phyloP scores from a whole-genome alignment of 768 basidiomycete species.

The Nidularia pulvinata region DNA sequence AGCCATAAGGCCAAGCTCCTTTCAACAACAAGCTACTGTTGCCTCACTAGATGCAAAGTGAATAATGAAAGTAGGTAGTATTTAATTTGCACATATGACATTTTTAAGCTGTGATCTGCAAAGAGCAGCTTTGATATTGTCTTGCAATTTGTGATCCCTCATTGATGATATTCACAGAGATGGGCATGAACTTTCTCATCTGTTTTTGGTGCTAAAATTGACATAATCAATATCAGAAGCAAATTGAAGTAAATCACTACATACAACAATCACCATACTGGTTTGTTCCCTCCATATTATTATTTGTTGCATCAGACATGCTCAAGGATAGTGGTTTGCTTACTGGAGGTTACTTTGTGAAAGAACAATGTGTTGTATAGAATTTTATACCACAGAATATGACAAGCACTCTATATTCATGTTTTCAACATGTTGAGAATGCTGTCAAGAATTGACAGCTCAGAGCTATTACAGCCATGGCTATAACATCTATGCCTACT shows the following conservation, averaged over 20 bases:
- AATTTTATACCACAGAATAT: too few species aligned
- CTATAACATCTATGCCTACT: too few species aligned
- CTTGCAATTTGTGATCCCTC: conserved; percentile 18
- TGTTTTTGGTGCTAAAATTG: conserved; percentile 13
- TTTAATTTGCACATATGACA: conserved; percentile 19
- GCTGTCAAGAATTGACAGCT: too few species aligned
- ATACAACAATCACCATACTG: conserved; percentile 24
- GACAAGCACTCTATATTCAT: too few species aligned
- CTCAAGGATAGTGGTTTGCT: too few species aligned
- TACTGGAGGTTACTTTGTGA: too few species aligned
- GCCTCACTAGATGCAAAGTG: conserved; percentile 12
- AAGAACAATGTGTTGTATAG: too few species aligned
- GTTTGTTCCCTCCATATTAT: conserved; percentile 21
- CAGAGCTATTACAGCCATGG: too few species aligned
- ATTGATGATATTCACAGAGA: conserved; percentile 18
- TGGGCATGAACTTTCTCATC: conserved; percentile 13
- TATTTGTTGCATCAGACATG: conserved; percentile 2
- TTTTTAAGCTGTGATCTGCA: conserved; percentile 20
- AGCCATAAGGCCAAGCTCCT: conserved; percentile 21
- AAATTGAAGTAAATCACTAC: conserved; percentile 6
- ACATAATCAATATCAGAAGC: neutral
- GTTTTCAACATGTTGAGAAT: too few species aligned
- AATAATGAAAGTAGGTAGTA: neutral
- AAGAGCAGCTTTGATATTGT: conserved; percentile 18
- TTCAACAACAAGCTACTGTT: conserved; percentile 22